Percentiles rank a stretch among this genome's conserved stretches.
Evolutionary conservation across 306 rosid species (phyloP).

Genomic region (Rosa multiflora): DNA sequence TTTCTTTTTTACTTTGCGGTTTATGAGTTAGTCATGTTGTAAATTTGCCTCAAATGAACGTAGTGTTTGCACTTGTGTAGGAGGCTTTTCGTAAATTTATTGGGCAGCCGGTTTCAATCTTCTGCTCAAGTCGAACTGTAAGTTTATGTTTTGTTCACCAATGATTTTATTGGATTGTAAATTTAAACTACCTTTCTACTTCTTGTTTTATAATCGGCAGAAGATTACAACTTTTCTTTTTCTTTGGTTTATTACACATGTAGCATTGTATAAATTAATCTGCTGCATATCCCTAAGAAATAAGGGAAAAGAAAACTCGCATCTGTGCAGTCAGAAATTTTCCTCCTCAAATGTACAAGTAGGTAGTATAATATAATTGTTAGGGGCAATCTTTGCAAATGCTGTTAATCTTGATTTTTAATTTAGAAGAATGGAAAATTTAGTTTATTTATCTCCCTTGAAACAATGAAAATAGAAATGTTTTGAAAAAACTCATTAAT

Average conservation of each 20-base stretch:
- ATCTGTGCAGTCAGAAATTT: no score
- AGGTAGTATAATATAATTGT: no score
- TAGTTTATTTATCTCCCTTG: no score
- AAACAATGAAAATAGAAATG: no score
- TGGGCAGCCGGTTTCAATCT: constrained; percentile 71
- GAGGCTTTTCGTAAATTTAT: constrained; percentile 85
- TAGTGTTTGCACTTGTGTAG: constrained; percentile 30
- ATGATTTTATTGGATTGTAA: not conserved
- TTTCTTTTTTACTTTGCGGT: not conserved
- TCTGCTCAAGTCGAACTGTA: constrained; percentile 91
- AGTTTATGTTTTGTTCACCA: constrained; percentile 24
- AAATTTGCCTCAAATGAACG: not conserved
- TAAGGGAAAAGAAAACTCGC: not conserved
- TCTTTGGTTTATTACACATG: not conserved
- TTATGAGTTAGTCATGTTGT: constrained; percentile 1
- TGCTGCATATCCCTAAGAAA: not conserved
- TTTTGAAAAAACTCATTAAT: no score
- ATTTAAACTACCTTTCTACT: not conserved
- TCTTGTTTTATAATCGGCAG: not conserved
- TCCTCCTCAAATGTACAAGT: not conserved
- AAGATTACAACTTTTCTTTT: not conserved
- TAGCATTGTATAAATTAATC: not conserved
- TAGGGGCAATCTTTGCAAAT: not conserved
- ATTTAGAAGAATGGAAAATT: not conserved
- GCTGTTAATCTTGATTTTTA: not conserved